Conservation (phyloP, 2,329 filamentous ascomycete species). For the Nothomitra cinnamomea region DNA sequence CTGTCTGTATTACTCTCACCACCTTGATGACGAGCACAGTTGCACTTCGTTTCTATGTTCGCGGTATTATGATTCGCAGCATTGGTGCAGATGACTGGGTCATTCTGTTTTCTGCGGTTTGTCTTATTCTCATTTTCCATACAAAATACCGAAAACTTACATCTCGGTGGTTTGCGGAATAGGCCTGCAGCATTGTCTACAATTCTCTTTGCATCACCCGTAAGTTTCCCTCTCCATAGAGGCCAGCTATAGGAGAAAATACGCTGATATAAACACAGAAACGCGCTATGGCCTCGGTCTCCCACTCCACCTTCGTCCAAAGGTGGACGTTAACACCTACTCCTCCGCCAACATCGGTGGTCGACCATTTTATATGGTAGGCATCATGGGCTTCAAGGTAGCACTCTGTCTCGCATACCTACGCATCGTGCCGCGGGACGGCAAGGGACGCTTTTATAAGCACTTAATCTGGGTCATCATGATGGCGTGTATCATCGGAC, state of each 20-base stretch:
- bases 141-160: neutral
- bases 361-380: slow-evolving; percentile 36
- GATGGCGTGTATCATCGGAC: slow-evolving; percentile 26
- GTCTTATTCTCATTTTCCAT: neutral
- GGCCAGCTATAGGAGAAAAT: neutral
- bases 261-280: slow-evolving; percentile 20
- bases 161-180: neutral
- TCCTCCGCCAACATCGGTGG: slow-evolving; percentile 34
- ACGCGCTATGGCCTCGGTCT: slow-evolving; percentile 36
- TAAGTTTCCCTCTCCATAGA: slow-evolving; percentile 17
- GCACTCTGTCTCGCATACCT: slow-evolving; percentile 36
- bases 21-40: slow-evolving; percentile 27
- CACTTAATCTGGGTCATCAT: slow-evolving; percentile 29
- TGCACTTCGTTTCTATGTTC: slow-evolving; percentile 25
- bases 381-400: slow-evolving; percentile 40
- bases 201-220: slow-evolving; percentile 33
- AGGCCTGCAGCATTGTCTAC: slow-evolving; percentile 31
- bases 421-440: slow-evolving; percentile 31
- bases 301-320: slow-evolving; percentile 27
- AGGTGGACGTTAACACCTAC: slow-evolving; percentile 16
- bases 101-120: slow-evolving; percentile 21
- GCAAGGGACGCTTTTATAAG: slow-evolving; percentile 26
- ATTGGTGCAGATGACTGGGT: slow-evolving; percentile 32
- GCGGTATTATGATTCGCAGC: slow-evolving; percentile 18
- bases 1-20: slow-evolving; percentile 30